Evolutionary conservation across 805 yeast species (phyloP).

Genomic region (Priceomyces medius): DNA sequence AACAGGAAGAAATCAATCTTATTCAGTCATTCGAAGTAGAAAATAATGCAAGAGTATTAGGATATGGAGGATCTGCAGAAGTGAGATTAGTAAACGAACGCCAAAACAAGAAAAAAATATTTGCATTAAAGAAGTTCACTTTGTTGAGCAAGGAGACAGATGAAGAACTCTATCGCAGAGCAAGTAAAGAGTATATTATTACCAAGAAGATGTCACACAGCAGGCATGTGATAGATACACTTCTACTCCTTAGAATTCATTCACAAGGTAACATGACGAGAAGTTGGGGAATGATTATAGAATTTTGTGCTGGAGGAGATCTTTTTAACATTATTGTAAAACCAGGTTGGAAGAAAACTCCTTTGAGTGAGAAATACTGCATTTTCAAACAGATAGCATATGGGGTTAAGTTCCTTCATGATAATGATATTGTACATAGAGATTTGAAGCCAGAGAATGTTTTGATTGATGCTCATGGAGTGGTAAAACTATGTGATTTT

Average conservation of each 20-base stretch:
- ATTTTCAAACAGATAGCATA: slow-evolving; percentile 65
- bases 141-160: slow-evolving; percentile 62
- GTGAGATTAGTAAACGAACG: slow-evolving; percentile 47
- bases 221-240: slow-evolving; percentile 59
- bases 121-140: slow-evolving; percentile 65
- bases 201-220: slow-evolving; percentile 54
- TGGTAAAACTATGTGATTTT: slow-evolving; percentile 70
- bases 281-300: slow-evolving; percentile 78
- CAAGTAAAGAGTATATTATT: slow-evolving; percentile 61
- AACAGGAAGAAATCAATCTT: slow-evolving; percentile 48
- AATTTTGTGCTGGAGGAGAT: slow-evolving; percentile 62
- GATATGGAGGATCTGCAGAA: slow-evolving; percentile 71
- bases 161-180: slow-evolving; percentile 62
- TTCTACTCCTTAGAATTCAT: slow-evolving; percentile 56
- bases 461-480: slow-evolving; percentile 56
- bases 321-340: slow-evolving; percentile 53
- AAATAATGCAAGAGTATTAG: slow-evolving; percentile 47
- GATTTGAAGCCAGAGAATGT: slow-evolving; percentile 78
- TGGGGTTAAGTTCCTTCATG: slow-evolving; percentile 64
- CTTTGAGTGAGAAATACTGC: slow-evolving; percentile 56
- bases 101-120: slow-evolving; percentile 44
- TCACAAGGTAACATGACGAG: slow-evolving; percentile 52
- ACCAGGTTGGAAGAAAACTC: slow-evolving; percentile 58
- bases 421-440: slow-evolving; percentile 64
- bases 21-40: slow-evolving; percentile 55